phyloP scores from a whole-genome alignment of 2,329 filamentous ascomycete genomes.

The Ilyonectria mors-panacis region DNA sequence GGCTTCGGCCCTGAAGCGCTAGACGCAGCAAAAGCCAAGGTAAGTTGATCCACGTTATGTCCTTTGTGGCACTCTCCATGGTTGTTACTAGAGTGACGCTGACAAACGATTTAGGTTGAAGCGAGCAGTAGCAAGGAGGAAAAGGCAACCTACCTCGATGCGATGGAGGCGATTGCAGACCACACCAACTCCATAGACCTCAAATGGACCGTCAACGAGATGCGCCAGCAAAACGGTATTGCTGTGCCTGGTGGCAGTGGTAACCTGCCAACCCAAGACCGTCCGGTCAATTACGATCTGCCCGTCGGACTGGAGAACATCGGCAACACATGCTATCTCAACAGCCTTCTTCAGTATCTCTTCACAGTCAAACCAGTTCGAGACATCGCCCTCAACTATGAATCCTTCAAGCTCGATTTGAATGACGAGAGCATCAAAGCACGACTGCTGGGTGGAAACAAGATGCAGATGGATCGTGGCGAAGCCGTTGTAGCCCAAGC shows the following conservation, averaged over 20 bases:
- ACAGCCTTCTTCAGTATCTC: slow-evolving; percentile 95
- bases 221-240: slow-evolving; percentile 46
- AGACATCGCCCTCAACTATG: slow-evolving; percentile 83
- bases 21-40: slow-evolving; percentile 49
- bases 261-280: slow-evolving; percentile 1
- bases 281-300: slow-evolving; percentile 63
- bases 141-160: slow-evolving; percentile 52
- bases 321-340: slow-evolving; percentile 97
- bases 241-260: slow-evolving; percentile 29
- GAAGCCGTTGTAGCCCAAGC: slow-evolving; percentile 78
- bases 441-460: slow-evolving; percentile 82
- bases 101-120: slow-evolving; percentile 44
- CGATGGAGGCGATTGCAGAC: slow-evolving; percentile 54
- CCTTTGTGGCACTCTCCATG: neutral
- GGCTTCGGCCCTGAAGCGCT: slow-evolving; percentile 46
- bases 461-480: slow-evolving; percentile 64
- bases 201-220: slow-evolving; percentile 46
- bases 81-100: slow-evolving; percentile 24
- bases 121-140: slow-evolving; percentile 47
- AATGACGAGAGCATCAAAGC: slow-evolving; percentile 73
- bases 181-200: slow-evolving; percentile 49
- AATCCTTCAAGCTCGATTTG: slow-evolving; percentile 78
- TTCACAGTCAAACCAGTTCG: slow-evolving; percentile 89
- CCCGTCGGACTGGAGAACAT: slow-evolving; percentile 94
- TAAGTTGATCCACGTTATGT: slow-evolving; percentile 26